Evolutionary conservation across 306 rosid species (phyloP), one percentile per base, ranked within the genome.

Genomic region (Aeschynomene evenia): DNA sequence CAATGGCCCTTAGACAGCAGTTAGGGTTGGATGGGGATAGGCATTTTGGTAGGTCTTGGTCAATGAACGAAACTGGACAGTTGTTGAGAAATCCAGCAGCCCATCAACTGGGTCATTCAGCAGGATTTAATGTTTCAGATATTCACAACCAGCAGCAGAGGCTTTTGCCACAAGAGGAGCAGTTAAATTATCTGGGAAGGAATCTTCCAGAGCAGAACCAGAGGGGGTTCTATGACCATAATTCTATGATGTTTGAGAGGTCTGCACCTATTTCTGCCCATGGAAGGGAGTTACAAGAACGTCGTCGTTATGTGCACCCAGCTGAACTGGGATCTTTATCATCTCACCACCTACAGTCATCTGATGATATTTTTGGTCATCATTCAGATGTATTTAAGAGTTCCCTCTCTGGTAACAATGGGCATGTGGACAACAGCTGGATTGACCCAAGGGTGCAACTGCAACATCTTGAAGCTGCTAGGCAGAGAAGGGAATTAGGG

Each of bases 11-110:
- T 63, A 79, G 88, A 39, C 88, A 81, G 76, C 85, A 83, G 73
- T 46, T 77, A 60, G 86, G 84, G n/a, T 71, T 83, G 77, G 94
- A 85, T 28, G 86, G 75, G 54, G 88, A 88, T 76, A 83, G 90
- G 58, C 88, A 60, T 77, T 55, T 67, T 40, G 86, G 86, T 64
- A 79, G 80, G 67, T 64, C 82, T 6, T 72, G 85, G 84, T 40
- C 85, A 31, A 68, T 66, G 7, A 81, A 83, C 79, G 94, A 85
- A 67, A 58, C 84, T n/a, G 80, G 82, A 49, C 86, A 79, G 22
- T 69, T 88, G 72, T 68, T 60, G 14, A 85, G 86, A 76, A 82
- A 81, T 79, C 79, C 85, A 53, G 64, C 84, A 65, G 46, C 73
- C 58, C 84, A 77, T 74, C 89, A 80, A 63, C 64, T 76, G 69